Percentiles rank a stretch among this genome's conserved stretches.
phyloP scores from a whole-genome alignment of 2,329 filamentous ascomycete genomes.

The Microdochium trichocladiopsis region DNA sequence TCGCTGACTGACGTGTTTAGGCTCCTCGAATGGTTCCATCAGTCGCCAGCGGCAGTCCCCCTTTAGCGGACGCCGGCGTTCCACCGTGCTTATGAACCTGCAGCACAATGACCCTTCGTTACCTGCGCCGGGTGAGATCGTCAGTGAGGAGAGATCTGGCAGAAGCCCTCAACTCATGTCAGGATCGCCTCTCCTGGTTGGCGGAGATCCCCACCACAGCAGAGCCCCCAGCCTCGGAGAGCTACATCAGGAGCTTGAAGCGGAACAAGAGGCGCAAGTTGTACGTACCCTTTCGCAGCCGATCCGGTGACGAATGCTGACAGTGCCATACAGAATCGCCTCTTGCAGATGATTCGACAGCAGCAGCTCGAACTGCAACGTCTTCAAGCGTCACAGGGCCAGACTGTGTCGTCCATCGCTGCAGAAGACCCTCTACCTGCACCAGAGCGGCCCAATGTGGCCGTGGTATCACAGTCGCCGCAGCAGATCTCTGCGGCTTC shows the following conservation, averaged over 20 bases:
- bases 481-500: conserved; percentile 25
- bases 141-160: conserved; percentile 33
- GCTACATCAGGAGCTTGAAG: conserved; percentile 72
- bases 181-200: conserved; percentile 35
- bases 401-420: conserved; percentile 33
- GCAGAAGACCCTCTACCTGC: conserved; percentile 42
- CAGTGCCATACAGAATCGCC: conserved; percentile 50
- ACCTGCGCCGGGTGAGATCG: conserved; percentile 64
- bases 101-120: conserved; percentile 64
- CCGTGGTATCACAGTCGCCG: conserved; percentile 24
- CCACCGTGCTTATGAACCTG: conserved; percentile 65
- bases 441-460: conserved; percentile 34
- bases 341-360: conserved; percentile 68
- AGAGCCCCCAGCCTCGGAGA: conserved; percentile 67
- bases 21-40: conserved; percentile 46
- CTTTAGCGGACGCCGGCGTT: conserved; percentile 52
- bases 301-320: not conserved
- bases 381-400: conserved; percentile 40
- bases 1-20: conserved; percentile 18
- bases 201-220: conserved; percentile 52
- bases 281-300: conserved; percentile 34
- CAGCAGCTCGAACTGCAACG: conserved; percentile 66
- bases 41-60: conserved; percentile 36
- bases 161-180: conserved; percentile 35
- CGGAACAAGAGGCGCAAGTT: conserved; percentile 73